Conservation (phyloP, 805 yeast species). For the Ogataea allantospora region DNA sequence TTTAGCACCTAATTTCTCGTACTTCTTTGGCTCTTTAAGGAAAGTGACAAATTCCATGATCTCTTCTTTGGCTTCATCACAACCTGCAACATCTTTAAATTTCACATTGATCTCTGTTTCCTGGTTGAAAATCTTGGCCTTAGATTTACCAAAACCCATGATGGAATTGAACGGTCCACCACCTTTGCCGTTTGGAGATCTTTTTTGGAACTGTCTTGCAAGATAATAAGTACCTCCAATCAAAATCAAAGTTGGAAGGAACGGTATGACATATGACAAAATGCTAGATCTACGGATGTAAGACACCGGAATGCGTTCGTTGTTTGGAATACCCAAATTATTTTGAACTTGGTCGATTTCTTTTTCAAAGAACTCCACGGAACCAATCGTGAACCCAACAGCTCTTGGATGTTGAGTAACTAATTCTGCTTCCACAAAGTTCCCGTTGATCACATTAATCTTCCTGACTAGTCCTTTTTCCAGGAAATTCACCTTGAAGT, state of each 20-base stretch:
- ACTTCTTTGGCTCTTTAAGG: slow-evolving; percentile 84
- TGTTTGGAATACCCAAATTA: slow-evolving; percentile 57
- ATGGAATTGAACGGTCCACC: slow-evolving; percentile 81
- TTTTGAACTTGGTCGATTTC: slow-evolving; percentile 75
- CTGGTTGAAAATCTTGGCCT: slow-evolving; percentile 87
- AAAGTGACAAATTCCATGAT: slow-evolving; percentile 97
- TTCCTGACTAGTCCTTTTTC: slow-evolving; percentile 75
- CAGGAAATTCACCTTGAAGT: slow-evolving; percentile 71
- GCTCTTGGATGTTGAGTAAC: slow-evolving; percentile 29
- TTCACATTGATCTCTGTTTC: slow-evolving; percentile 87
- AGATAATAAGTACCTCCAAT: slow-evolving; percentile 87
- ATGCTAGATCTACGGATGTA: slow-evolving; percentile 72
- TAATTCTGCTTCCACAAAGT: slow-evolving; percentile 65
- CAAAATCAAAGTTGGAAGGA: slow-evolving; percentile 85
- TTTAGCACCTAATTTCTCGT: slow-evolving; percentile 91
- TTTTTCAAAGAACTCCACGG: slow-evolving; percentile 83
- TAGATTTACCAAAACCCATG: slow-evolving; percentile 82
- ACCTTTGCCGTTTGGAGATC: slow-evolving; percentile 46
- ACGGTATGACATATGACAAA: slow-evolving; percentile 61
- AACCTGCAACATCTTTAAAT: slow-evolving; percentile 95
- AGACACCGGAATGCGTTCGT: slow-evolving; percentile 74
- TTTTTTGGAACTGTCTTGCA: slow-evolving; percentile 28
- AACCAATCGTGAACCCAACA: slow-evolving; percentile 76
- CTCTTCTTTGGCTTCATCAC: slow-evolving; percentile 95
- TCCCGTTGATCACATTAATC: slow-evolving; percentile 73